Percentiles rank a stretch among this genome's conserved stretches.
phyloP scores from a whole-genome alignment of 345 rosid species.

The Mallotus nudiflorus region DNA sequence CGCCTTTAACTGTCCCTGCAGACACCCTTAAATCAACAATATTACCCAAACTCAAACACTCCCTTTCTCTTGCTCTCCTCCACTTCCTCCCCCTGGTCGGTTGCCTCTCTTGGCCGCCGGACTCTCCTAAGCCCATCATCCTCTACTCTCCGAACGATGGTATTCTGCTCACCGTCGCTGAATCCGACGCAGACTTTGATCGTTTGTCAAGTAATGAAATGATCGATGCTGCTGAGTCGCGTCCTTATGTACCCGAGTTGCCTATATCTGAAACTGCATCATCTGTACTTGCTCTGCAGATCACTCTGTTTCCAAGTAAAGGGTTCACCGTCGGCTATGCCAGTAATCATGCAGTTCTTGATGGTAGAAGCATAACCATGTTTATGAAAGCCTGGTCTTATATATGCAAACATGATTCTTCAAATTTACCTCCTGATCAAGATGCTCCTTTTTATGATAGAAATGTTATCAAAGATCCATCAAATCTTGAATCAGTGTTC shows the following conservation, averaged over 20 bases:
- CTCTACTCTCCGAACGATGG: conserved; percentile 5
- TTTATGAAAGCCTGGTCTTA: conserved; percentile 28
- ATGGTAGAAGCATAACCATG: conserved; percentile 23
- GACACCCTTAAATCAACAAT: neutral
- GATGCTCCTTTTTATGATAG: conserved; percentile 33
- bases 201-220: neutral
- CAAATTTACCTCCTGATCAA: conserved; percentile 21
- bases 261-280: neutral
- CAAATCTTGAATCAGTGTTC: conserved; percentile 21
- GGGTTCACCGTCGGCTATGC: conserved; percentile 11
- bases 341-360: conserved; percentile 15
- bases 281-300: neutral
- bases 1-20: neutral
- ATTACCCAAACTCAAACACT: no score
- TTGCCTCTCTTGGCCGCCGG: neutral
- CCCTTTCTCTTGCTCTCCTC: neutral
- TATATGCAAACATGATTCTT: neutral
- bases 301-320: neutral
- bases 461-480: conserved; percentile 25
- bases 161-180: neutral
- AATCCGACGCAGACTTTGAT: neutral
- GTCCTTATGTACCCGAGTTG: no score
- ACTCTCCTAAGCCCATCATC: conserved; percentile 5
- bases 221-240: neutral
- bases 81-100: conserved; percentile 1